These are phyloP conservation scores for Leishmania tropica DNA, from an alignment of 208 protist genomes.

Conservation along the genomic window DNA sequence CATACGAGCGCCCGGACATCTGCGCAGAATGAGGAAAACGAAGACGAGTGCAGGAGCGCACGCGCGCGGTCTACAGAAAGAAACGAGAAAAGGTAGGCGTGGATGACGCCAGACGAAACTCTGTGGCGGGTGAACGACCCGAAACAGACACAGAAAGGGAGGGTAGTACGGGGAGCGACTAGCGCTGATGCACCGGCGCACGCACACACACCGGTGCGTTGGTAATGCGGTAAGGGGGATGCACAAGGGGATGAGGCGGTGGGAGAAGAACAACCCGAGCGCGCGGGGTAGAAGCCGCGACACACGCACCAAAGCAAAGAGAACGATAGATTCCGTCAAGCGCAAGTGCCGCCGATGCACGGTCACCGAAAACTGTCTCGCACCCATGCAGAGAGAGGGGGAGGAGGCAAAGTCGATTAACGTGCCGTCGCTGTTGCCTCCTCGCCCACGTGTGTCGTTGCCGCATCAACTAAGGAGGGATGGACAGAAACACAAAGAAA, in stretches of 20 bases:
- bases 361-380: not conserved
- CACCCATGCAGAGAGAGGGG: not conserved
- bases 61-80: not conserved
- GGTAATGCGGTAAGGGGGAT: not conserved
- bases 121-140: not conserved
- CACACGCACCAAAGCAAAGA: not conserved
- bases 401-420: not conserved
- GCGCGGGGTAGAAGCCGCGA: not conserved
- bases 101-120: not conserved
- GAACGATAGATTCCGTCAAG: not conserved
- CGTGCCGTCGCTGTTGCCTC: not conserved
- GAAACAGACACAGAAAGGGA: not conserved
- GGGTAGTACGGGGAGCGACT: not conserved
- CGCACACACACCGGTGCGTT: not conserved
- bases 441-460: not conserved
- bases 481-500: not conserved
- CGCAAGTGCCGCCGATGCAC: not conserved
- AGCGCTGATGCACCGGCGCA: not conserved
- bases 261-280: not conserved
- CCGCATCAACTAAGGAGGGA: not conserved
- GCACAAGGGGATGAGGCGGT: not conserved
- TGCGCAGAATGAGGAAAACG: not conserved
- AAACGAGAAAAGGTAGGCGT: not conserved
- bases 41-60: not conserved
- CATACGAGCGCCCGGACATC: conserved; percentile 17